A percentile compares a stretch with the other conserved stretches of the same genome.
Evolutionary conservation across 1,139 yeast genomes (phyloP).

Genomic region (Suhomyces bokatorum): DNA sequence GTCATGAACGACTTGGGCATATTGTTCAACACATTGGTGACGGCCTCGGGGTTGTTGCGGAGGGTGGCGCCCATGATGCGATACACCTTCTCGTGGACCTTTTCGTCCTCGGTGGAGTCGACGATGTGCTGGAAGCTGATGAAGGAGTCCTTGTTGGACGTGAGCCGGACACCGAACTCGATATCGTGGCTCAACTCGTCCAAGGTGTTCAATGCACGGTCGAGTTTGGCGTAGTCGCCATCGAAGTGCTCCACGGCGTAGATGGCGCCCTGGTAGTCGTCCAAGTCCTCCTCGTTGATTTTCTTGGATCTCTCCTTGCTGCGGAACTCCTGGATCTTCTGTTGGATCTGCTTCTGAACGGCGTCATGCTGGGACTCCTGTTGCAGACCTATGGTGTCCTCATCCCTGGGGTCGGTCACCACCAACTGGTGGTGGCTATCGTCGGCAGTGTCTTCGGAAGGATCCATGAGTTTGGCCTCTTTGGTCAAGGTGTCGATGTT

Average conservation of each 20-base stretch:
- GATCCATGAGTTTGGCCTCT: constrained; percentile 62
- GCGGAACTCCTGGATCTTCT: constrained; percentile 18
- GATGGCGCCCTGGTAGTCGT: constrained; percentile 31
- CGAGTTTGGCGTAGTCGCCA: constrained; percentile 19
- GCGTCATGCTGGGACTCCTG: constrained; percentile 14
- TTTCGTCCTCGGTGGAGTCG: constrained; percentile 7
- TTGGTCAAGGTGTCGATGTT: constrained; percentile 65
- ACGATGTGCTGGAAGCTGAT: constrained; percentile 20
- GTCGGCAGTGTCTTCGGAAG: constrained; percentile 19
- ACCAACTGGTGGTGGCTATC: constrained; percentile 17
- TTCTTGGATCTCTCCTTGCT: constrained; percentile 11
- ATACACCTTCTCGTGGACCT: constrained; percentile 45
- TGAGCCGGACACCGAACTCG: constrained; percentile 55
- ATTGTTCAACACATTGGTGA: constrained; percentile 28
- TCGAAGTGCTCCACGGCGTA: constrained; percentile 23
- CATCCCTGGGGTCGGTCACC: constrained; percentile 15
- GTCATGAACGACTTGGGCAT: constrained; percentile 15
- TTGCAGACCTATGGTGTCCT: constrained; percentile 14
- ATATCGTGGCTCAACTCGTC: constrained; percentile 65
- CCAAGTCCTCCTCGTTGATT: constrained; percentile 23
- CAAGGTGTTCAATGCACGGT: constrained; percentile 45
- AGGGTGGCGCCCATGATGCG: constrained; percentile 58
- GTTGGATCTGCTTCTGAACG: constrained; percentile 13
- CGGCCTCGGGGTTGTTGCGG: constrained; percentile 73
- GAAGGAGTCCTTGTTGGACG: constrained; percentile 24